Base-by-base conservation (phyloP, 345 rosid species). In the Eucalyptus pauciflora region DNA sequence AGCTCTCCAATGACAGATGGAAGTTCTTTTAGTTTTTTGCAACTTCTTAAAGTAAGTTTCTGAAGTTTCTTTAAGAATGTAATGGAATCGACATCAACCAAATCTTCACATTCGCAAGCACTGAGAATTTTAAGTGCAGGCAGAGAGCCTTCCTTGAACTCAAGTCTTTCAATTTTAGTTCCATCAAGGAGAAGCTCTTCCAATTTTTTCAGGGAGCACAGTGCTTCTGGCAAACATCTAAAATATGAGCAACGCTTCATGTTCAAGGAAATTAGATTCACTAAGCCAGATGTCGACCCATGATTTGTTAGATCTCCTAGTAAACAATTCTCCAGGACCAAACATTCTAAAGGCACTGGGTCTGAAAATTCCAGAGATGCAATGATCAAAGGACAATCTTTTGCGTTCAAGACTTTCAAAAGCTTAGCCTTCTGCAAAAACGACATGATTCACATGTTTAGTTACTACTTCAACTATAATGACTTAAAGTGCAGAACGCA, bases 41-140 rank as follows among this genome's bases (percentile, higher is more conserved):
- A 58, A 58, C 1, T 58, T 24, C 64, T 58, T 58, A 58, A 58
- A 58, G 7, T 3, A 2, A 25, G 64, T 4, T 58, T 58, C 4
- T 3, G 7, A 58, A 58, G 64, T 0, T 58, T 10, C 64, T 2
- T 2, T 25, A 58, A 58, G 0, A 24, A 58, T 58, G 6, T 0
- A 58, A 58, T 24, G 29, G n/a, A 10, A 58, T 25, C 0, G 0
- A 58, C 7, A 0, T 58, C 64, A 2, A 2, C 2, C 7, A 58
- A 58, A 5, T 4, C 7, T 58, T 54, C 58, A 54, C 58, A 54
- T 54, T 8, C 25, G 58, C 58, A 54, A 18, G 58, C 58, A 54
- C 58, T 54, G 25, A 54, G 25, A 54, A 54, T 54, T 54, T 54
- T 0, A 54, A 54, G 58, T 7, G 58, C 25, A 3, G 25, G 58